Conservation (phyloP, 2,329 filamentous ascomycete species). For the Pseudogymnoascus sp. region DNA sequence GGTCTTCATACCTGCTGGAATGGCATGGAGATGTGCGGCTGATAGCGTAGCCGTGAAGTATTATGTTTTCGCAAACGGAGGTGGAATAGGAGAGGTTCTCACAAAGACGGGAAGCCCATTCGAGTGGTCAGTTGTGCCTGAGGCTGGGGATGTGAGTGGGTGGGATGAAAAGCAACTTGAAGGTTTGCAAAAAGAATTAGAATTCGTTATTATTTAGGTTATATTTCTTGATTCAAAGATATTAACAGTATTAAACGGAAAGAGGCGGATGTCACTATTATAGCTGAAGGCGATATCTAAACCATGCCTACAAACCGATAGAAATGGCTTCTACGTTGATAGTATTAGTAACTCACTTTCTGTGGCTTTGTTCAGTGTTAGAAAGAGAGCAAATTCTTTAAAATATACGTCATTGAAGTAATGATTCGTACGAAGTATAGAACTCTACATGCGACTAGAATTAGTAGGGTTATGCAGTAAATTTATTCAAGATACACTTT, state of each 20-base stretch:
- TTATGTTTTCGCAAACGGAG: constrained; percentile 23
- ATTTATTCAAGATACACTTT: background rate
- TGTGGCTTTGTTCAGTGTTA: background rate
- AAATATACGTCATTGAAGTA: background rate
- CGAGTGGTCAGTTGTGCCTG: constrained; percentile 14
- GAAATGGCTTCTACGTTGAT: background rate
- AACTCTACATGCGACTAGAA: background rate
- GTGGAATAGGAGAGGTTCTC: constrained; percentile 20
- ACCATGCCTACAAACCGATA: background rate
- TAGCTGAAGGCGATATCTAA: background rate
- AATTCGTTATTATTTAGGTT: background rate
- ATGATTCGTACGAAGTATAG: background rate
- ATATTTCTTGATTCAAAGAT: background rate
- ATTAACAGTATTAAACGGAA: background rate
- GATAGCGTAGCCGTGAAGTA: constrained; percentile 18
- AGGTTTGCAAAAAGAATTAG: background rate
- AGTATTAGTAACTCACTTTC: background rate
- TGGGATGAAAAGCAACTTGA: background rate
- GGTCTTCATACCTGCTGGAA: constrained; percentile 20
- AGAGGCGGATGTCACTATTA: background rate
- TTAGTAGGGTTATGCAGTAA: background rate
- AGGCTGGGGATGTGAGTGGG: constrained; percentile 1
- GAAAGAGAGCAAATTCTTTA: background rate
- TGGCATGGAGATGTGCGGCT: constrained; percentile 15
- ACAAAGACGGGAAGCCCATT: constrained; percentile 14